Evolutionary conservation across 169 alveolate species (phyloP), one percentile per base, ranked within the genome.

Genomic region (Eimeria acervulina): DNA sequence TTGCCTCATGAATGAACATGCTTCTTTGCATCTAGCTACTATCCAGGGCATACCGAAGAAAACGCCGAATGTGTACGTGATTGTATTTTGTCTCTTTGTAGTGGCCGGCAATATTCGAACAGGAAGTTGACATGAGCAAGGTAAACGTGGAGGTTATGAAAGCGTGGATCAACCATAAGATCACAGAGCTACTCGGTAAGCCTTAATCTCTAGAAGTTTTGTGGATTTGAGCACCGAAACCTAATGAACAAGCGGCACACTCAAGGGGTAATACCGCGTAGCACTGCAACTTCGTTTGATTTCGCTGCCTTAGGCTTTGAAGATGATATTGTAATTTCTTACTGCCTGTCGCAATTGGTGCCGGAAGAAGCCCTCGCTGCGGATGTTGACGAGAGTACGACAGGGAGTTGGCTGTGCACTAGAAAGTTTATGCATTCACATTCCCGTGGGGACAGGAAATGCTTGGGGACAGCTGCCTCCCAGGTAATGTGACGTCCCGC

Each of bases 41-140:
- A 19, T 81, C 70, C 21, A 40, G 31, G 26, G 42, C 12, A 26
- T 17, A n/a, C 88, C n/a, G 66, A 47, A 55, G 76, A 21, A 17
- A 47, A 28, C 28, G 1, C 31, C 26, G 6, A 55, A 17, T 55
- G 52, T 36, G 91, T 59, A 78, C 40, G 7, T 78, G 88, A 28
- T n/a, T 8, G 76, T 31, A 38, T 19, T 38, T 33, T n/a, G 70
- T 26, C 28, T 47, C 33, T 68, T 40, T 44, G 83, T 76, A 92
- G 95, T 96, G 97, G 96, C 97, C 97, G 42, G 87, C 95, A 21
- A 78, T 76, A 47, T 96, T 96, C 63, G 70, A 59, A 7, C 72
- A 87, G 33, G 90, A 47, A 33, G 97, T 96, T 12, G 96, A 96
- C 93, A 96, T 96, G 90, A 47, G 89, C 80, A 96, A 91, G 47